Evolutionary conservation across 805 yeast genomes (phyloP).

Genomic region (Kazachstania psychrophila): DNA sequence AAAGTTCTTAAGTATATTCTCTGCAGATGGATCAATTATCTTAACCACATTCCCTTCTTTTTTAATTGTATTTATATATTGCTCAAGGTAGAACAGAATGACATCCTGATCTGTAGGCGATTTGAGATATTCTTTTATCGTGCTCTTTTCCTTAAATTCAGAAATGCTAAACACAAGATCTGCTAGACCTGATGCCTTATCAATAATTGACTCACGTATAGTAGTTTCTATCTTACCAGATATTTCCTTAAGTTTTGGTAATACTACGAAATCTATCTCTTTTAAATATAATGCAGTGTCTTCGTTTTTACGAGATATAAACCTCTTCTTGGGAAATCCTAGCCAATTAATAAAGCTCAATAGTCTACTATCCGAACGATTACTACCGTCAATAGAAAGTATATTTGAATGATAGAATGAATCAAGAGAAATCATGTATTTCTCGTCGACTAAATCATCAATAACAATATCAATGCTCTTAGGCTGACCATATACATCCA

Average conservation of each 20-base stretch:
- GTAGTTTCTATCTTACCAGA: conserved; percentile 6
- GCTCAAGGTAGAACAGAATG: conserved; percentile 15
- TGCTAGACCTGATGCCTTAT: conserved; percentile 13
- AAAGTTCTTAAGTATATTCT: conserved; percentile 12
- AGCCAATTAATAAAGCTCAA: conserved; percentile 12
- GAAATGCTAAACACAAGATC: conserved; percentile 16
- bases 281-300: conserved; percentile 12
- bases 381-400: not conserved
- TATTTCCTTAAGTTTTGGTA: conserved; percentile 8
- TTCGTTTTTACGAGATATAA: conserved; percentile 12
- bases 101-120: conserved; percentile 10
- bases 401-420: conserved; percentile 15
- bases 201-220: conserved; percentile 12
- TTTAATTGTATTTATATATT: conserved; percentile 11
- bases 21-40: conserved; percentile 11
- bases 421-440: conserved; percentile 22
- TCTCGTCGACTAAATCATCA: conserved; percentile 25
- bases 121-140: conserved; percentile 4
- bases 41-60: conserved; percentile 14
- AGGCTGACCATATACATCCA: conserved; percentile 30
- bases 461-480: conserved; percentile 30
- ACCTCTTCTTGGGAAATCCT: conserved; percentile 3
- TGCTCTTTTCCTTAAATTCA: conserved; percentile 13
- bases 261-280: conserved; percentile 11
- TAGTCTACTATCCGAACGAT: not conserved